phyloP scores from a whole-genome alignment of 768 basidiomycete species.

The Arthromyces matolae region DNA sequence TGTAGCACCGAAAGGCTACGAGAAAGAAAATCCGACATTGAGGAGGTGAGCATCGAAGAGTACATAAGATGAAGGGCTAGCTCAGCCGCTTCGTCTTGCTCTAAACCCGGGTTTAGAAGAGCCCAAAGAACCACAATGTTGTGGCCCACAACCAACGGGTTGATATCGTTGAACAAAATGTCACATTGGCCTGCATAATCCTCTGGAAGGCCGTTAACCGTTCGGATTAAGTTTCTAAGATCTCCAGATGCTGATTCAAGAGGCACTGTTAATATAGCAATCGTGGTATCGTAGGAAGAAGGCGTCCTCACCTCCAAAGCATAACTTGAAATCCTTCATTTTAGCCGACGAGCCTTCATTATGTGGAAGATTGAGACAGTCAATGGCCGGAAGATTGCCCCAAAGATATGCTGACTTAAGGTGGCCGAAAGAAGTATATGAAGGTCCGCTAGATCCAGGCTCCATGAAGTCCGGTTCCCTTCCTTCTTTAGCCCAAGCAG shows the following conservation, averaged over 20 bases:
- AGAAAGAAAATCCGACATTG: constrained; percentile 22
- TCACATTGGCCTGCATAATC: constrained; percentile 21
- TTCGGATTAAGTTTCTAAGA: constrained; percentile 28
- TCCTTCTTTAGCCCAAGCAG: constrained; percentile 25
- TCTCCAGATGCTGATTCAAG: constrained; percentile 29
- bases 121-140: constrained; percentile 25
- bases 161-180: constrained; percentile 22
- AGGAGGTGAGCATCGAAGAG: constrained; percentile 25
- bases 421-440: constrained; percentile 13
- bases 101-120: constrained; percentile 20
- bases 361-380: constrained; percentile 21
- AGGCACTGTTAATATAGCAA: background rate
- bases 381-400: constrained; percentile 27
- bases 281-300: too few relatives aligned
- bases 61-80: constrained; percentile 31
- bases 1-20: constrained; percentile 21
- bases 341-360: constrained; percentile 18
- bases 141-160: constrained; percentile 20
- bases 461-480: constrained; percentile 23
- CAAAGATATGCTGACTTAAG: constrained; percentile 15
- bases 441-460: background rate
- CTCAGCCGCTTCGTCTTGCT: constrained; percentile 28
- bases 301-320: constrained; percentile 27
- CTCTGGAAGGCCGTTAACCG: constrained; percentile 24
- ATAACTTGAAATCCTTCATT: constrained; percentile 21